A percentile compares a stretch with the other conserved stretches of the same genome.
phyloP scores from a whole-genome alignment of 2,329 filamentous ascomycete genomes.

The Trichoderma simmonsii region DNA sequence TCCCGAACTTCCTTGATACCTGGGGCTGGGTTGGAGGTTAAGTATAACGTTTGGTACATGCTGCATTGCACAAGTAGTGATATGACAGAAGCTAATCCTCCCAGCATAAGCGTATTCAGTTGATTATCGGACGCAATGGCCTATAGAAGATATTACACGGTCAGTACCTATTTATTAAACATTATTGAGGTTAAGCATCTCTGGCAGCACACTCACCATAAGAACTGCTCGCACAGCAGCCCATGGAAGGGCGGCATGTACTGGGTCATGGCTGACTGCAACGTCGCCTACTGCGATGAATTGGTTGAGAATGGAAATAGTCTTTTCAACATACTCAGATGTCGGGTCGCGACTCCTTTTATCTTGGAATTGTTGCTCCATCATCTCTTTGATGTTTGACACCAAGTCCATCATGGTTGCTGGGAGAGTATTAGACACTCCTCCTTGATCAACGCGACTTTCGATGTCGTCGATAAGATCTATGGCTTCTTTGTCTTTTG shows the following conservation, averaged over 20 bases:
- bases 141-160: neutral
- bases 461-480: too few relatives aligned
- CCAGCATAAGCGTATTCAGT: neutral
- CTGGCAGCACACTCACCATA: neutral
- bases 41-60: neutral
- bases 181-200: too few relatives aligned
- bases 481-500: too few relatives aligned
- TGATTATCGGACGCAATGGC: neutral
- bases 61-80: neutral
- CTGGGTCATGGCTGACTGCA: neutral
- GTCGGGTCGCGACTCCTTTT: neutral
- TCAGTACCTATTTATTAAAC: too few relatives aligned
- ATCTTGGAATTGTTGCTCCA: neutral
- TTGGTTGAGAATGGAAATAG: neutral
- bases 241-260: neutral
- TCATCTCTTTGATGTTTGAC: neutral
- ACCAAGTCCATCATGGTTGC: neutral
- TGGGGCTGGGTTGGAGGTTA: neutral
- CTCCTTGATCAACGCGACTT: too few relatives aligned
- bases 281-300: neutral
- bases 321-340: neutral
- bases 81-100: neutral
- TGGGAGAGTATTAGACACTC: too few relatives aligned
- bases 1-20: neutral
- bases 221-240: neutral